Evolutionary conservation across 83 land plant species (phyloP), one percentile per base, ranked within the genome.

Genomic region (Thuja plicata): DNA sequence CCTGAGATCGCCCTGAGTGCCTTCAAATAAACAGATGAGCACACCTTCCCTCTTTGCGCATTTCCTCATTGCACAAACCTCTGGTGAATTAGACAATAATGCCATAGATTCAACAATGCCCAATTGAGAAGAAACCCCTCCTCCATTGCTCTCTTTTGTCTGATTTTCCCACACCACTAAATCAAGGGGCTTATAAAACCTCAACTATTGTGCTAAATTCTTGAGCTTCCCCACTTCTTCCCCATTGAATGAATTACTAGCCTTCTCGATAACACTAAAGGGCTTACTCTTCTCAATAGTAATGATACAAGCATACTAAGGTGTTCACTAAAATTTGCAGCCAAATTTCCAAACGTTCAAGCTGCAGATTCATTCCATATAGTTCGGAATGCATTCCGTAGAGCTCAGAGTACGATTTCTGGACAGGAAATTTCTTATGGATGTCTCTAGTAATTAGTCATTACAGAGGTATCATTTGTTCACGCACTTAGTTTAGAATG

Each of bases 1-100:
- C 0, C 97, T 89, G 50, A 96, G 88, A 21, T 95, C 96, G 0
- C 95, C 96, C 34, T 24, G 79, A 5, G 90, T 79, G 3, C 91
- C 96, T 91, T 95, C 95, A 88, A 93, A 96, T 55, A 96, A 91
- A 76, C 96, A 95, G 32, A 96, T 85, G 17, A 96, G 91, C 50
- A 96, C 97, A 5, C 95, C 95, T 57, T 94, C 95, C 76, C 89
- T 91, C 45, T 91, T 91, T 0, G 60, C 9, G 40, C 38, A 13
- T 16, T 84, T 84, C 60, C 86, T 84, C 10, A 41, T 62, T 1
- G 60, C 86, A 84, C 11, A 15, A 52, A 84, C 19, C 19, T 84
- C 62, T 16, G 73, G 2, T 17, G 86, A 84, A 52, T 84, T 84
- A 50, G 86, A 84, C 34, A 21, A 21, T 21, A 84, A 15, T 17